Conservation (phyloP, 2,329 filamentous ascomycete species). For the Coniochaeta sp. region DNA sequence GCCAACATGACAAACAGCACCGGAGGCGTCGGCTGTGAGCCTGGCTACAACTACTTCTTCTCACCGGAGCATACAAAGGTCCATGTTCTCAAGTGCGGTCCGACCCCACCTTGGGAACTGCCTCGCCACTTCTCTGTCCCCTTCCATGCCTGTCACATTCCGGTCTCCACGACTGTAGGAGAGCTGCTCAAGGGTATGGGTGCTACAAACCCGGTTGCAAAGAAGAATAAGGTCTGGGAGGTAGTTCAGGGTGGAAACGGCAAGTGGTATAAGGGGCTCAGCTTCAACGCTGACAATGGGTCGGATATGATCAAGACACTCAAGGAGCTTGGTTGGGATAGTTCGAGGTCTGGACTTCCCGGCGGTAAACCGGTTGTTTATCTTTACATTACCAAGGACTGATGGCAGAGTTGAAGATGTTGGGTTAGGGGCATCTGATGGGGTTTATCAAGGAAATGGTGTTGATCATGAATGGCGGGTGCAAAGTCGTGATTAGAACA, state of each 20-base stretch:
- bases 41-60: conserved; percentile 58
- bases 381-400: conserved; percentile 50
- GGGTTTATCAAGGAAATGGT: background rate
- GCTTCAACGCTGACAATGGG: conserved; percentile 40
- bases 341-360: conserved; percentile 34
- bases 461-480: background rate
- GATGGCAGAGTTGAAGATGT: conserved; percentile 4
- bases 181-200: conserved; percentile 54
- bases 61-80: conserved; percentile 49
- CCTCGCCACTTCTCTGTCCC: conserved; percentile 30
- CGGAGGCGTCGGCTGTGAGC: conserved; percentile 50
- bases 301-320: conserved; percentile 41
- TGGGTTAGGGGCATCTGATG: background rate
- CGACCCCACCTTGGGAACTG: conserved; percentile 45
- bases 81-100: conserved; percentile 44
- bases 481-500: background rate
- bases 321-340: conserved; percentile 52
- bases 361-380: conserved; percentile 49
- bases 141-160: conserved; percentile 44
- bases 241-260: conserved; percentile 47
- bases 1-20: conserved; percentile 49
- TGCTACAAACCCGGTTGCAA: conserved; percentile 38
- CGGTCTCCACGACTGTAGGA: conserved; percentile 41
- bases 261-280: conserved; percentile 50
- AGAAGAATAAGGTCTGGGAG: conserved; percentile 51